Conservation (phyloP, 768 basidiomycete species). For the Auricularia auricula-judae region DNA sequence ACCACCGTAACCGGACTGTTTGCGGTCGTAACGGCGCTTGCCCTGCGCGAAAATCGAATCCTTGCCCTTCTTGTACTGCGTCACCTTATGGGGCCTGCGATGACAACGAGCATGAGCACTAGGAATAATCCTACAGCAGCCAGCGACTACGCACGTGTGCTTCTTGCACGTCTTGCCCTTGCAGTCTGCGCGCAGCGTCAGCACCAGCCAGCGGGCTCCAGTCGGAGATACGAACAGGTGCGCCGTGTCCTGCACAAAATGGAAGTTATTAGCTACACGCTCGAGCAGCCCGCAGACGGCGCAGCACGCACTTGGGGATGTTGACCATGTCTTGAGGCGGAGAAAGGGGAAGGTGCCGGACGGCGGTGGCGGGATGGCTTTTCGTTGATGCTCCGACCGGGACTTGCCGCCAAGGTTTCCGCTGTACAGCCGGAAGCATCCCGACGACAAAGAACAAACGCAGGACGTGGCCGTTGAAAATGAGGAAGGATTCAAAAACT, state of each 20-base stretch:
- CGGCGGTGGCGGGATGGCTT: background rate
- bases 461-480: no score
- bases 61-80: conserved; percentile 99
- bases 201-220: conserved; percentile 9
- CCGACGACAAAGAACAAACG: no score
- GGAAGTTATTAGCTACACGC: conserved; percentile 5
- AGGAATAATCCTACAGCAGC: conserved; percentile 5
- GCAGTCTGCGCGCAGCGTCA: conserved; percentile 47
- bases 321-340: conserved; percentile 58
- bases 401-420: background rate
- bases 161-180: conserved; percentile 95
- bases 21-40: conserved; percentile 99
- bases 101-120: conserved; percentile 7
- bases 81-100: conserved; percentile 91
- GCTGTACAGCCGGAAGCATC: background rate
- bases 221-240: conserved; percentile 63
- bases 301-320: conserved; percentile 75
- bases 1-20: conserved; percentile 98
- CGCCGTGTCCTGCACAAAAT: conserved; percentile 64
- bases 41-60: conserved; percentile 96
- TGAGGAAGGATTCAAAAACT: no score
- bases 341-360: conserved; percentile 17
- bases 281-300: background rate
- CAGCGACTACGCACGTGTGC: conserved; percentile 64
- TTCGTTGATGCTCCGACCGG: conserved; percentile 29